Conservation (phyloP, 345 rosid genomes). For the Microcos paniculata region DNA sequence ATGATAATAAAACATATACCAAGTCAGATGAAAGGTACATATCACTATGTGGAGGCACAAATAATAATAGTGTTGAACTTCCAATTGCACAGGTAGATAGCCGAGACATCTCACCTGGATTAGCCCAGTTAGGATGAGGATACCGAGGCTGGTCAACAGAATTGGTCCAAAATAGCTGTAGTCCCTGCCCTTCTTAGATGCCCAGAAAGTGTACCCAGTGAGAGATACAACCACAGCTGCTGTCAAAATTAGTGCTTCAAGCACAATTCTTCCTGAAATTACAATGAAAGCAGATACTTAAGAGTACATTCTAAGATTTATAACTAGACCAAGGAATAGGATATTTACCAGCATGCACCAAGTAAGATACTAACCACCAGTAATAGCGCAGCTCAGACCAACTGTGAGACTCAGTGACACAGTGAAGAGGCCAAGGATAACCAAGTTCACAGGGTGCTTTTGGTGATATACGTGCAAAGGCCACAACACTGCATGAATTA, state of each 20-base stretch:
- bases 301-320: neutral
- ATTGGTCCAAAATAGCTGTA: constrained; percentile 89
- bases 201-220: constrained; percentile 98
- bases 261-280: constrained; percentile 84
- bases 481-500: constrained; percentile 73
- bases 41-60: neutral
- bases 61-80: neutral
- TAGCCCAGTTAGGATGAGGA: constrained; percentile 74
- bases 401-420: constrained; percentile 77
- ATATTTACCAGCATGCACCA: constrained; percentile 3
- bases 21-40: neutral
- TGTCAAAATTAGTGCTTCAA: constrained; percentile 85
- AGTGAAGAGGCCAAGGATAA: constrained; percentile 85
- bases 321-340: neutral
- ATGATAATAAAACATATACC: neutral
- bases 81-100: neutral
- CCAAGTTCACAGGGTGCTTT: constrained; percentile 86
- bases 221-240: constrained; percentile 75
- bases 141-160: constrained; percentile 76
- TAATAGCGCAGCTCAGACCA: constrained; percentile 86
- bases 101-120: constrained; percentile 59
- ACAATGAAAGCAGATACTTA: neutral
- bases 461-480: constrained; percentile 89
- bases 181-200: constrained; percentile 92
- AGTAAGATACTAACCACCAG: constrained; percentile 53